These are phyloP conservation scores for Cyberlindnera saturnus DNA, from an alignment of 805 yeast species.

Conservation along the genomic window DNA sequence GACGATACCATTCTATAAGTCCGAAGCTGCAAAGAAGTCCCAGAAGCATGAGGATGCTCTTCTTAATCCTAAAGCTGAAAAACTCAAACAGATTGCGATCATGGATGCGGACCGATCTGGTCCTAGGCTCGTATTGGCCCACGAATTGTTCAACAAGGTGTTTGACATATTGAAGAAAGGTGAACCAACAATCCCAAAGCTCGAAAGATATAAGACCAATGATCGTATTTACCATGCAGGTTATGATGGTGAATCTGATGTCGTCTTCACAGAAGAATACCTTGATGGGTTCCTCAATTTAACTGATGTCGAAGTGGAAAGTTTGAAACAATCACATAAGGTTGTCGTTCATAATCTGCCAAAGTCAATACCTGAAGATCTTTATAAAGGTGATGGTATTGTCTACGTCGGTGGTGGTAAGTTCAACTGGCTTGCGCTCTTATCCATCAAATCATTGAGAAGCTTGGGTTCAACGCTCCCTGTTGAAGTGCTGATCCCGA, in stretches of 20 bases:
- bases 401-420: constrained; percentile 63
- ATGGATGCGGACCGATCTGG: constrained; percentile 28
- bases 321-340: constrained; percentile 42
- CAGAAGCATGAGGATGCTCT: constrained; percentile 1
- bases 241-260: constrained; percentile 35
- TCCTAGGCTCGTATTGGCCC: constrained; percentile 29
- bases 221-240: constrained; percentile 51
- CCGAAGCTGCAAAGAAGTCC: constrained; percentile 12
- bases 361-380: constrained; percentile 35
- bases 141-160: constrained; percentile 36
- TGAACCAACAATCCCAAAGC: constrained; percentile 37
- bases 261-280: constrained; percentile 47
- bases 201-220: constrained; percentile 38
- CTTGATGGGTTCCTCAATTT: constrained; percentile 44
- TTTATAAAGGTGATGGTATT: constrained; percentile 50
- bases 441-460: constrained; percentile 44
- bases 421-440: constrained; percentile 48
- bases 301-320: constrained; percentile 33
- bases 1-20: constrained; percentile 23
- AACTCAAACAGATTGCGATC: constrained; percentile 18
- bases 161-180: constrained; percentile 36
- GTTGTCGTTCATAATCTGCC: constrained; percentile 43
- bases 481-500: constrained; percentile 66
- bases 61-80: constrained; percentile 7
- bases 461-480: constrained; percentile 49